Evolutionary conservation across 371 early-diverging fungal genomes (phyloP).

Genomic region (Coemansia sp.): DNA sequence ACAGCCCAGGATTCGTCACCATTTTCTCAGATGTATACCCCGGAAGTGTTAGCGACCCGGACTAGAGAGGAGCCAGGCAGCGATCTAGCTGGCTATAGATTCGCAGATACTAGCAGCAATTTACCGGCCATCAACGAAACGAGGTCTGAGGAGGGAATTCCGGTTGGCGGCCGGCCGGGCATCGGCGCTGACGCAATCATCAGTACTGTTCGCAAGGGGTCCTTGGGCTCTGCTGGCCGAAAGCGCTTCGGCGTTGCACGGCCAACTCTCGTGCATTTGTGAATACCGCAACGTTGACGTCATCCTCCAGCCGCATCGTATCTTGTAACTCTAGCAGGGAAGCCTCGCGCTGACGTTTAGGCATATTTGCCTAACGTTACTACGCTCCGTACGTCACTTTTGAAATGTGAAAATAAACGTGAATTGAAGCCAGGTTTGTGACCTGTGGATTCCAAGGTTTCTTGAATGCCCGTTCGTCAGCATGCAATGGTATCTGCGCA

Average conservation of each 20-base stretch:
- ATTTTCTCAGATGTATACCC: neutral
- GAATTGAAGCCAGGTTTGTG: too few relatives aligned
- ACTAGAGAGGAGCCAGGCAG: neutral
- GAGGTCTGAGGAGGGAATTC: neutral
- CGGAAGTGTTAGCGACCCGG: neutral
- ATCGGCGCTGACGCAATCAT: neutral
- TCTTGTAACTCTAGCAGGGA: neutral
- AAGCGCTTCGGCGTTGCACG: conserved; percentile 30
- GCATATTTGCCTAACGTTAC: too few relatives aligned
- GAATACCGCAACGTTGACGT: neutral
- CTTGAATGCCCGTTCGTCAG: too few relatives aligned
- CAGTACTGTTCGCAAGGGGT: neutral
- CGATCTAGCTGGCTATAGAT: neutral
- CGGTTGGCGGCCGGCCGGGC: neutral
- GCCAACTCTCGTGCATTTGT: conserved; percentile 30
- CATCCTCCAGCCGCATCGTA: neutral
- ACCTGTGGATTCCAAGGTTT: too few relatives aligned
- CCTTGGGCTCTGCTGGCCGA: neutral
- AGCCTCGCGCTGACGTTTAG: neutral
- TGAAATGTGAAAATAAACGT: too few relatives aligned
- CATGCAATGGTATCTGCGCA: too few relatives aligned
- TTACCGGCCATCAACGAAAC: too few relatives aligned
- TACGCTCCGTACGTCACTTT: too few relatives aligned
- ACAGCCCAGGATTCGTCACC: neutral
- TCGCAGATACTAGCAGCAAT: neutral